A percentile compares a stretch with the other conserved stretches of the same genome.
Conservation (phyloP, 768 basidiomycete species). For the Roridomyces roridus region DNA sequence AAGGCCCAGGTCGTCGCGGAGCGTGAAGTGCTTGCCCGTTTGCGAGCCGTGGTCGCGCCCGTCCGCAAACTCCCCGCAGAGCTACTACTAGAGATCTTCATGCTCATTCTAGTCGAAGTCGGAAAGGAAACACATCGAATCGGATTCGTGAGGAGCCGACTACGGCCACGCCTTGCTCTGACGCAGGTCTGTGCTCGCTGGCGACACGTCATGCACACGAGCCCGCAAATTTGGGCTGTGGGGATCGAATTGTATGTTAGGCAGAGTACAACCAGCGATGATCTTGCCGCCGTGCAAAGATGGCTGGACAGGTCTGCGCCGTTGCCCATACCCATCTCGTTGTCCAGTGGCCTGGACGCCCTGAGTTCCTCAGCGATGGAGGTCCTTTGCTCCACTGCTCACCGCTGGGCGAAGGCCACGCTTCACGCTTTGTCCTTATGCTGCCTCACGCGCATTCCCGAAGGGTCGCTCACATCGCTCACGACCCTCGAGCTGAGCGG, state of each 20-base stretch:
- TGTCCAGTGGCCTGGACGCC: too few species aligned
- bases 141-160: too few species aligned
- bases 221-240: neutral
- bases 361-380: neutral
- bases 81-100: slow-evolving; percentile 1
- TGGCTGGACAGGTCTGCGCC: slow-evolving; percentile 4
- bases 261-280: neutral
- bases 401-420: neutral
- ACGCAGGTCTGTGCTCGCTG: too few species aligned
- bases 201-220: neutral
- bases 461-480: too few species aligned
- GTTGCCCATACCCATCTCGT: neutral
- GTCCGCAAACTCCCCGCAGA: slow-evolving; percentile 1
- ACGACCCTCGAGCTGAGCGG: too few species aligned
- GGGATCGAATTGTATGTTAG: neutral
- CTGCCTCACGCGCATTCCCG: too few species aligned
- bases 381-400: neutral
- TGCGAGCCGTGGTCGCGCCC: neutral
- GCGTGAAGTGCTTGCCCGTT: neutral
- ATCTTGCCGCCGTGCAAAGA: neutral
- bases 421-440: too few species aligned
- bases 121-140: too few species aligned
- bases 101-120: too few species aligned
- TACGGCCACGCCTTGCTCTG: neutral
- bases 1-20: neutral